Evolutionary conservation across 352 stramenopile species (phyloP).

Genomic region (Pythium phragmitis): DNA sequence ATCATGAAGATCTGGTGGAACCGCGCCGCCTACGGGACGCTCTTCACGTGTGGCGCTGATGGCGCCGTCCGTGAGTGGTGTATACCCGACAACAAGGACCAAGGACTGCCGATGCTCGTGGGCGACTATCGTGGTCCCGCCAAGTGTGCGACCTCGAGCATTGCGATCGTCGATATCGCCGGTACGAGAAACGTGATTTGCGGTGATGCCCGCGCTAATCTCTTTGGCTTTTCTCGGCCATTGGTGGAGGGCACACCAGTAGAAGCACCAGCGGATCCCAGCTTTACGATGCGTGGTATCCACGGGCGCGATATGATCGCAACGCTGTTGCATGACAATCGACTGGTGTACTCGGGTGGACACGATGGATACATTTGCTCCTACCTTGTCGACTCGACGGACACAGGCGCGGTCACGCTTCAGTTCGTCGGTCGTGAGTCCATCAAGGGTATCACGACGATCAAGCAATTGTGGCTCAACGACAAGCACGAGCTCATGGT

Average conservation of each 20-base stretch:
- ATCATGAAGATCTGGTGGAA: conserved; percentile 81
- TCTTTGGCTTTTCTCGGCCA: conserved; percentile 59
- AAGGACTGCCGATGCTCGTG: conserved; percentile 31
- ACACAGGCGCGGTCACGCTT: conserved; percentile 34
- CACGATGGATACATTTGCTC: conserved; percentile 84
- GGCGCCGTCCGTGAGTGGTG: conserved; percentile 66
- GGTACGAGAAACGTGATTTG: conserved; percentile 56
- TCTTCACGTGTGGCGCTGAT: conserved; percentile 65
- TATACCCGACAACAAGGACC: conserved; percentile 4
- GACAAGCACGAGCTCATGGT: conserved; percentile 54
- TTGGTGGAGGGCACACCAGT: conserved; percentile 10
- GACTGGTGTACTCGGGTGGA: conserved; percentile 53
- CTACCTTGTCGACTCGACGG: conserved; percentile 34
- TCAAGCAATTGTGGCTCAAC: conserved; percentile 65
- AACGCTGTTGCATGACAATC: conserved; percentile 41
- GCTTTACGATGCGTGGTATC: conserved; percentile 42
- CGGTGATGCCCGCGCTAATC: conserved; percentile 69
- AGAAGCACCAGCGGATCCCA: conserved; percentile 12
- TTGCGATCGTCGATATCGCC: conserved; percentile 47
- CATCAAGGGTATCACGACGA: conserved; percentile 74
- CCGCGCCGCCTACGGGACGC: conserved; percentile 26
- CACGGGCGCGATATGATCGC: conserved; percentile 75
- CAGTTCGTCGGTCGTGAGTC: conserved; percentile 53
- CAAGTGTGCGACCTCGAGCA: conserved; percentile 52
- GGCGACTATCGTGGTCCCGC: conserved; percentile 53